Evolutionary conservation across 345 rosid species (phyloP), one percentile per base, ranked within the genome.

Genomic region (Anastatica hierochuntica): DNA sequence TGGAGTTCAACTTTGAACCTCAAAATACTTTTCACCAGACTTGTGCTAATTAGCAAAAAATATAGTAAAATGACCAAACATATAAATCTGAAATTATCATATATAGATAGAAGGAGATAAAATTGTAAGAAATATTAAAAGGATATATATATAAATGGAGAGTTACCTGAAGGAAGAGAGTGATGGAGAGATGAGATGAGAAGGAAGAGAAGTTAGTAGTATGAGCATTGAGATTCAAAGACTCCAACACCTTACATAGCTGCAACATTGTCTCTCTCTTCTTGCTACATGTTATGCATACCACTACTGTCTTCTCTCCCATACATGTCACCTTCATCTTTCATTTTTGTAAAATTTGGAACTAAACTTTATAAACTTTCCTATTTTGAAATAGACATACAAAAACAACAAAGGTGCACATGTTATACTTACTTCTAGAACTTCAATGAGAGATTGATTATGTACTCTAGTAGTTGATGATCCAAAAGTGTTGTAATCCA

Each of bases 201-300:
- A 87, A 78, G 7, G 83, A 68, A 1, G 88, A 75, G 60, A 84
- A 81, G 46, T 75, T 87, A 1, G 92, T 82, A 0, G 96, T 81
- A 38, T 84, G 74, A 31, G 84, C 77, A 60, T 84, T 87, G 60
- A 87, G 78, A 69, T 83, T 78, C 64, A 87, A 59, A 48, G 95
- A 72, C 76, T 90, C 98, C 39, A 90, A 90, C 46, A 80, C 77
- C 49, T 81, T 79, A 14, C 95, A 87, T 2, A 90, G 75, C 58
- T 74, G 82, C 14, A 84, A 84, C 92, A 90, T 87, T 17, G 98
- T 87, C 19, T 84, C 96, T 51, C 74, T 75, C 37, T 75, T 81
- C 58, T 81, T 82, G 43, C 81, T 77, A 30, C 98, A 90, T 27
- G 88, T 81, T 72, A 90, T 74, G 76, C 90, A 79, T 53, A 90